phyloP scores from a whole-genome alignment of 2,329 filamentous ascomycete genomes.

The Penicillium sp. region DNA sequence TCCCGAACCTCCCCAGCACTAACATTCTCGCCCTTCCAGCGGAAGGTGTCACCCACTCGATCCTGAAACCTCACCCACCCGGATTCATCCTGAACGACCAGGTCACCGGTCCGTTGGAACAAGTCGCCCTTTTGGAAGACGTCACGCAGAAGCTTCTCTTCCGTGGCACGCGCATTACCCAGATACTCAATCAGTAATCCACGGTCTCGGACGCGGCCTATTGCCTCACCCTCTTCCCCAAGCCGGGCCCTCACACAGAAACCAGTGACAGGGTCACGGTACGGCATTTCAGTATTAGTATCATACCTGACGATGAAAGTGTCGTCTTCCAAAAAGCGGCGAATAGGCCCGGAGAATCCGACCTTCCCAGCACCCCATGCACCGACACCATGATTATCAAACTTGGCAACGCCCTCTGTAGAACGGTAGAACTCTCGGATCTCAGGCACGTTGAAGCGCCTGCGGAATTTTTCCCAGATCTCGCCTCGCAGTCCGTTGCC shows the following conservation, averaged over 20 bases:
- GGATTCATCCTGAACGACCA: constrained; percentile 41
- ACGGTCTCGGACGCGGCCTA: constrained; percentile 43
- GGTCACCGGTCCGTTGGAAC: constrained; percentile 46
- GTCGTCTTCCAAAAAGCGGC: constrained; percentile 41
- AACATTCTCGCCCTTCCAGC: constrained; percentile 47
- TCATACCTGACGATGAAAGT: constrained; percentile 45
- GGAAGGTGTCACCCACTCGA: constrained; percentile 40
- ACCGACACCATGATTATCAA: constrained; percentile 44
- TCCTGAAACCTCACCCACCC: constrained; percentile 49
- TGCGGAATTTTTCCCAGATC: constrained; percentile 48
- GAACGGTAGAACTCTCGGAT: constrained; percentile 50
- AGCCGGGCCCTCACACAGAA: constrained; percentile 40
- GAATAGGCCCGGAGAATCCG: constrained; percentile 43
- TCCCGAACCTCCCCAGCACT: constrained; percentile 47
- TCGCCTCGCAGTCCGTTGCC: constrained; percentile 50
- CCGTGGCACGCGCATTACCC: constrained; percentile 41
- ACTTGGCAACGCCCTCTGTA: constrained; percentile 47
- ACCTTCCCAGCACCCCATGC: constrained; percentile 45
- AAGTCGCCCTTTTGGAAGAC: constrained; percentile 47
- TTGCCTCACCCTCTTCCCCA: constrained; percentile 46
- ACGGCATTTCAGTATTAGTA: constrained; percentile 40
- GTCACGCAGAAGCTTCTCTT: constrained; percentile 44
- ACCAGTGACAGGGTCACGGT: constrained; percentile 44
- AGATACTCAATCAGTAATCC: constrained; percentile 44
- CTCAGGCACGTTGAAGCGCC: constrained; percentile 44